A percentile compares a stretch with the other conserved stretches of the same genome.
phyloP scores from a whole-genome alignment of 805 yeast species.

The Ogataea saltuana region DNA sequence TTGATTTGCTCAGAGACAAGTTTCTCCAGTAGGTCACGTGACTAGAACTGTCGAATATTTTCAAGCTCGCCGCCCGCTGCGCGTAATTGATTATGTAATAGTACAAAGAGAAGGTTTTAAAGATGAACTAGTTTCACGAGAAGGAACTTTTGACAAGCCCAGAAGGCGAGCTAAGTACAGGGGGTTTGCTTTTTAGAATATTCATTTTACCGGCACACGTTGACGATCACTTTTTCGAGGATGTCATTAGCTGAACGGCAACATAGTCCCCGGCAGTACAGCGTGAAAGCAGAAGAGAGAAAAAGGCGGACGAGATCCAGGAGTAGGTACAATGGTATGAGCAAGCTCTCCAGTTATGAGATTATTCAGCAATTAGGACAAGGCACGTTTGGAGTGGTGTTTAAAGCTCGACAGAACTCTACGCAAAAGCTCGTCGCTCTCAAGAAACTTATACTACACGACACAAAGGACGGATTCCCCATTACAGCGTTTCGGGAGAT shows the following conservation, averaged over 20 bases:
- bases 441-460: constrained; percentile 78
- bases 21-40: background rate
- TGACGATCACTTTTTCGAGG: too few species aligned
- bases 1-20: background rate
- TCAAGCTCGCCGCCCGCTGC: too few species aligned
- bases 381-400: constrained; percentile 90
- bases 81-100: background rate
- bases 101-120: too few species aligned
- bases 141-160: too few species aligned
- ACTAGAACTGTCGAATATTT: background rate
- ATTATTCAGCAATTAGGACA: constrained; percentile 59
- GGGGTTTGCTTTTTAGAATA: too few species aligned
- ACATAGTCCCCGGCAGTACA: too few species aligned
- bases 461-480: constrained; percentile 82
- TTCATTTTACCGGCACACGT: too few species aligned
- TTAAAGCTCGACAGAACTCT: constrained; percentile 64
- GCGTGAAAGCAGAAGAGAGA: constrained; percentile 4
- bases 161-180: too few species aligned
- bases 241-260: constrained; percentile 1
- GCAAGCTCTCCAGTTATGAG: constrained; percentile 34
- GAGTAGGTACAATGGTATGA: constrained; percentile 31
- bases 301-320: constrained; percentile 6
- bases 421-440: constrained; percentile 74
- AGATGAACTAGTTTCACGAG: too few species aligned
- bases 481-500: constrained; percentile 94